These are phyloP conservation scores for Hypoxylon sp. DNA, from an alignment of 2,329 filamentous ascomycete species.

Conservation along the genomic window DNA sequence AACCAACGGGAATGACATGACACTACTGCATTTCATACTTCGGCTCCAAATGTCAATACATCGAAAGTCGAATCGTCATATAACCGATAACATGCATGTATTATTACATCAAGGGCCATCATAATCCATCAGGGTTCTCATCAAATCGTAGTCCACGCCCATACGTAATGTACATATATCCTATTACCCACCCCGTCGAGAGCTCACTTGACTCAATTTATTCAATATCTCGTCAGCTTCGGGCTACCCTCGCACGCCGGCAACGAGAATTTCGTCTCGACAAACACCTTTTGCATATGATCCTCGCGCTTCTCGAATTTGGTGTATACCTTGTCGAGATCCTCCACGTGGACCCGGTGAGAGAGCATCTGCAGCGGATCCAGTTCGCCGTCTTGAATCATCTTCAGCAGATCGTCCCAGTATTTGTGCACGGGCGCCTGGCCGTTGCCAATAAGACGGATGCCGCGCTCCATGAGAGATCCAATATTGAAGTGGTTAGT, in stretches of 20 bases:
- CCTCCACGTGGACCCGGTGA: conserved; percentile 78
- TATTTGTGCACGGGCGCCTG: conserved; percentile 82
- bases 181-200: not conserved
- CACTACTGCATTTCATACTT: too few relatives aligned
- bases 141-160: not conserved
- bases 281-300: conserved; percentile 82
- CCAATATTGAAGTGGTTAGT: conserved; percentile 87
- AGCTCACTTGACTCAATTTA: not conserved
- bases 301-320: conserved; percentile 70
- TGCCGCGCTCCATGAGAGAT: conserved; percentile 84
- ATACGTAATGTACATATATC: conserved; percentile 10
- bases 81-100: not conserved
- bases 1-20: too few relatives aligned
- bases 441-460: conserved; percentile 75
- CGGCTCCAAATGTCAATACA: not conserved
- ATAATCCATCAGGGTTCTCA: conserved; percentile 29
- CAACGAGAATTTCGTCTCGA: conserved; percentile 65
- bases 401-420: conserved; percentile 78
- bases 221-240: conserved; percentile 52
- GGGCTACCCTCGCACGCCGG: conserved; percentile 56
- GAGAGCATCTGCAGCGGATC: conserved; percentile 83
- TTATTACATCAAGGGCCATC: conserved; percentile 26
- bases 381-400: conserved; percentile 72
- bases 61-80: not conserved
- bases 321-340: conserved; percentile 72